A percentile compares a stretch with the other conserved stretches of the same genome.
phyloP scores from a whole-genome alignment of 306 rosid species.

The Pyrus communis region DNA sequence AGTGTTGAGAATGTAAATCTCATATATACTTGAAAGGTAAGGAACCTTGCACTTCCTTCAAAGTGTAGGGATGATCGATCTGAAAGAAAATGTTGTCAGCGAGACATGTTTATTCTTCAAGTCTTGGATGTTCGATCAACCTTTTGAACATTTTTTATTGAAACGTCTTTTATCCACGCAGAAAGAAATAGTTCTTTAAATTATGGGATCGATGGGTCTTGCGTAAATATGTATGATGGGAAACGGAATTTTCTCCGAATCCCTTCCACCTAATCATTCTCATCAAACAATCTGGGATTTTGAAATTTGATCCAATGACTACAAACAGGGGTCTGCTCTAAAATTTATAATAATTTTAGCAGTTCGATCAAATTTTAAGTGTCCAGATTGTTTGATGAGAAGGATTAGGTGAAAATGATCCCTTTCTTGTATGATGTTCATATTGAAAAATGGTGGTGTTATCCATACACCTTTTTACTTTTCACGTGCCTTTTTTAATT shows the following conservation, averaged over 20 bases:
- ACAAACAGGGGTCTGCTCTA: rapidly evolving
- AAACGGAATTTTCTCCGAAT: too few relatives aligned
- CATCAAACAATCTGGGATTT: rapidly evolving
- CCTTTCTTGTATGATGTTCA: neutral
- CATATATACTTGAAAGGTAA: too few relatives aligned
- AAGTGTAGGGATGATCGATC: neutral
- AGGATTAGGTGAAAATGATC: too few relatives aligned
- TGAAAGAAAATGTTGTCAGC: neutral
- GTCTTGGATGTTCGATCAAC: neutral
- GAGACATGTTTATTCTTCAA: neutral
- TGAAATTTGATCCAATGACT: too few relatives aligned
- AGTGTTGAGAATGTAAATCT: neutral
- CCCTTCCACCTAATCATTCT: too few relatives aligned
- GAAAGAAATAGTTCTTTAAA: neutral
- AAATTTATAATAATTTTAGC: too few relatives aligned
- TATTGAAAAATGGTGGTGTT: neutral
- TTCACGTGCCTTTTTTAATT: too few relatives aligned
- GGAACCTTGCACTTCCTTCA: neutral
- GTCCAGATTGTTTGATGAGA: too few relatives aligned
- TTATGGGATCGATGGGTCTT: neutral
- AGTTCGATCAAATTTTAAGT: too few relatives aligned
- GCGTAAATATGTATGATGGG: too few relatives aligned
- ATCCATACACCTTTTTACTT: too few relatives aligned
- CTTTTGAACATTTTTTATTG: neutral
- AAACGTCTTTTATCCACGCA: neutral